Evolutionary conservation across 441 rosid genomes (phyloP).

Genomic region (Pelargonium australe): DNA sequence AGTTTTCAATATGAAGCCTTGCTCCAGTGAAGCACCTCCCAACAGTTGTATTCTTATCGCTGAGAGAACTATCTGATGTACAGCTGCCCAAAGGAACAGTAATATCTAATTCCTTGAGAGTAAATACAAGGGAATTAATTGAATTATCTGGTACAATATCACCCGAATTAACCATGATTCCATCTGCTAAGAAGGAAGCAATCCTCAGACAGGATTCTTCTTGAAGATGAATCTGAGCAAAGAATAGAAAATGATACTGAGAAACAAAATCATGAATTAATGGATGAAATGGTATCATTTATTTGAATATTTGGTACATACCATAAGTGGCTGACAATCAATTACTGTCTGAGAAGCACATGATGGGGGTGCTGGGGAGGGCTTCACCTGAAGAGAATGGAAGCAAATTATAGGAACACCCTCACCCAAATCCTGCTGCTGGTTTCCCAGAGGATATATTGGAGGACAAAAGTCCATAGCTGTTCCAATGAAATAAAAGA

Average conservation of each 20-base stretch:
- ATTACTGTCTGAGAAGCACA: slow-evolving; percentile 81
- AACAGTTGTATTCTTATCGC: slow-evolving; percentile 24
- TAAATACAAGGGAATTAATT: slow-evolving; percentile 56
- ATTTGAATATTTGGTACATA: slow-evolving; percentile 29
- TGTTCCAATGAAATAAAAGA: slow-evolving; percentile 27
- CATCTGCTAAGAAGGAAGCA: slow-evolving; percentile 91
- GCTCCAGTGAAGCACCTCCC: slow-evolving; percentile 72
- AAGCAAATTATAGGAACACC: slow-evolving; percentile 74
- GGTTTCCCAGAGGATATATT: slow-evolving; percentile 76
- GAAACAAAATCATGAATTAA: slow-evolving; percentile 10
- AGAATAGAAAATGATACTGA: slow-evolving; percentile 15
- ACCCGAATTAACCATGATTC: slow-evolving; percentile 77
- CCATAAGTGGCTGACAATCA: slow-evolving; percentile 89
- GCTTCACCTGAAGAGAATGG: slow-evolving; percentile 83
- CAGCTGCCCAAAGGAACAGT: slow-evolving; percentile 65
- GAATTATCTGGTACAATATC: slow-evolving; percentile 72
- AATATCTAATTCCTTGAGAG: slow-evolving; percentile 67
- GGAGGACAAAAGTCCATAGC: slow-evolving; percentile 77
- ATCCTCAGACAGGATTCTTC: slow-evolving; percentile 97
- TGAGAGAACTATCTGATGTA: slow-evolving; percentile 33
- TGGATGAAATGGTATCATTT: slow-evolving; percentile 11
- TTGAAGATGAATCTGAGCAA: slow-evolving; percentile 78
- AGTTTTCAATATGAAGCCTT: slow-evolving; percentile 73
- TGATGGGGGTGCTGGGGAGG: slow-evolving; percentile 78
- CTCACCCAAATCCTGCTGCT: slow-evolving; percentile 51